These are phyloP conservation scores for Limonium bicolor DNA, from an alignment of 148 eudicot species.

Conservation along the genomic window DNA sequence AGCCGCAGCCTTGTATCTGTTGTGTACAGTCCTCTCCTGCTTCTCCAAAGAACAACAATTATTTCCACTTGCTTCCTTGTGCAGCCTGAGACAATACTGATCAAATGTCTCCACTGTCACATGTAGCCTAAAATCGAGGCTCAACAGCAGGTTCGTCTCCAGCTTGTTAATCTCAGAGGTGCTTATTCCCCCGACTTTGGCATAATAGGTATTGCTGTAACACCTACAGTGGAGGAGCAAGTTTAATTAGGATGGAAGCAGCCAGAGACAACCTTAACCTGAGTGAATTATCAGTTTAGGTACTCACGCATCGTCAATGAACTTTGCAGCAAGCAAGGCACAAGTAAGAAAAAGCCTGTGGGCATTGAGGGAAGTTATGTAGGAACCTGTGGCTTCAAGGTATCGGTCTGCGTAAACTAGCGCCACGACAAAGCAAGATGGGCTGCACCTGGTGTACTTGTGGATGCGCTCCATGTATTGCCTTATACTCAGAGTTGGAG, in stretches of 20 bases:
- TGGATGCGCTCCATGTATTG: conserved; percentile 24
- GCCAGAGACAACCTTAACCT: too few relatives aligned
- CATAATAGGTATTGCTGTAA: conserved; percentile 12
- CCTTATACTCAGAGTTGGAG: conserved; percentile 24
- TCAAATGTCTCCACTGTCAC: conserved; percentile 26
- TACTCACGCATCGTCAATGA: conserved; percentile 38
- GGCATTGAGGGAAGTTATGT: conserved; percentile 25
- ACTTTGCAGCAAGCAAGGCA: conserved; percentile 30
- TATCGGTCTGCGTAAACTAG: conserved; percentile 25
- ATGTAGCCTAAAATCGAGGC: conserved; percentile 20
- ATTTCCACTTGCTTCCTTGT: conserved; percentile 7
- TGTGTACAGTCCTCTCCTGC: too few relatives aligned
- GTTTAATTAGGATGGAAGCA: too few relatives aligned
- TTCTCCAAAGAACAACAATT: neutral
- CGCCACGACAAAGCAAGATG: conserved; percentile 38
- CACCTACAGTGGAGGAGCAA: too few relatives aligned
- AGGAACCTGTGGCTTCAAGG: conserved; percentile 5
- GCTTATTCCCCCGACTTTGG: conserved; percentile 29
- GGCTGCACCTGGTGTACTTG: conserved; percentile 36
- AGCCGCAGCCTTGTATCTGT: too few relatives aligned
- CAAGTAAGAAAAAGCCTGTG: conserved; percentile 39
- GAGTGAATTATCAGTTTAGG: neutral
- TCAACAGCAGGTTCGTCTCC: conserved; percentile 19
- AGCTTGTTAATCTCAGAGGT: conserved; percentile 33
- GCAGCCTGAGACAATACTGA: conserved; percentile 22